phyloP scores from a whole-genome alignment of 208 protist species.

The Strigomonas culicis region DNA sequence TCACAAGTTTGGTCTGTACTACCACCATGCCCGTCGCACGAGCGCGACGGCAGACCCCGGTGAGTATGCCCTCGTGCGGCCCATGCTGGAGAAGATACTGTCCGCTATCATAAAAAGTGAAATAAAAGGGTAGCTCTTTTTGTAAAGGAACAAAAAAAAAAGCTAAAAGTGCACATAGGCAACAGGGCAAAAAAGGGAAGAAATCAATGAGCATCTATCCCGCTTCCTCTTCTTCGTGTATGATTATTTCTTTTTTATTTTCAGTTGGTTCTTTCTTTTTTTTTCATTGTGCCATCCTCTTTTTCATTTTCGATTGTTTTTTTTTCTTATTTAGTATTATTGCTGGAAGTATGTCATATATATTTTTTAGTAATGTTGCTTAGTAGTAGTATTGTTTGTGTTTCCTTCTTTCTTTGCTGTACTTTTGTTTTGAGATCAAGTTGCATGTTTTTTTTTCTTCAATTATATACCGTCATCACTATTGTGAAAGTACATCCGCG shows the following conservation, averaged over 20 bases:
- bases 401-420: not conserved
- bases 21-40: too few species aligned
- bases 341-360: not conserved
- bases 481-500: too few species aligned
- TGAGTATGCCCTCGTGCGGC: not conserved
- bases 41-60: not conserved
- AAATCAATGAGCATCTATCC: not conserved
- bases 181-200: not conserved
- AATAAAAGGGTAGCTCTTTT: not conserved
- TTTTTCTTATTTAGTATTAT: constrained; percentile 11
- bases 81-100: not conserved
- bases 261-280: constrained; percentile 11
- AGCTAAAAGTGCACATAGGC: not conserved
- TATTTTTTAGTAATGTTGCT: too few species aligned
- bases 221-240: not conserved
- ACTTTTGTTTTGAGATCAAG: not conserved
- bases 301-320: constrained; percentile 1
- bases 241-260: not conserved
- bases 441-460: not conserved
- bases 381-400: constrained; percentile 5
- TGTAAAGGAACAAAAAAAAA: not conserved
- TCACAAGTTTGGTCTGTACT: too few species aligned
- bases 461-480: constrained; percentile 2
- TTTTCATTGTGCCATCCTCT: constrained; percentile 5
- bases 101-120: not conserved